phyloP scores from a whole-genome alignment of 371 early-diverging fungal genomes.

The Mucor lusitanicus region DNA sequence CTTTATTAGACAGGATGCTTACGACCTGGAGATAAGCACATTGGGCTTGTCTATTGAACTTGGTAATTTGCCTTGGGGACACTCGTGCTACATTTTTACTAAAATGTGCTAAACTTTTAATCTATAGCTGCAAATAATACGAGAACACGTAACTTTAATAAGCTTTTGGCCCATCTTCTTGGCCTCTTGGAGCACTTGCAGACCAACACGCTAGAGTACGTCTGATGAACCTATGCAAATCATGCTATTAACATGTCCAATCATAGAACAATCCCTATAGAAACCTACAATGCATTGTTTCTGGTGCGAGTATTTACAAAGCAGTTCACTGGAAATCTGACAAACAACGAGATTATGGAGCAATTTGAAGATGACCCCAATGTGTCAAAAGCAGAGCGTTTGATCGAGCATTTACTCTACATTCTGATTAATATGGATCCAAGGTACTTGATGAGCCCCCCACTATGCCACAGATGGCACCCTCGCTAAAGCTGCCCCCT shows the following conservation, averaged over 20 bases:
- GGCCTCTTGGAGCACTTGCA: conserved; percentile 58
- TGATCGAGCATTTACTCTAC: conserved; percentile 61
- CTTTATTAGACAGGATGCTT: conserved; percentile 64
- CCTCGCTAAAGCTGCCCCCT: not conserved
- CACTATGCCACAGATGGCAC: not conserved
- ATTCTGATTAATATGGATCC: conserved; percentile 65
- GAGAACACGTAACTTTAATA: conserved; percentile 69
- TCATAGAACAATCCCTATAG: conserved; percentile 38
- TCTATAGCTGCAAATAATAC: conserved; percentile 63
- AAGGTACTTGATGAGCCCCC: conserved; percentile 41
- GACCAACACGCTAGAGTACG: conserved; percentile 51
- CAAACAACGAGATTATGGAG: conserved; percentile 55
- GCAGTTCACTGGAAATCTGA: conserved; percentile 67
- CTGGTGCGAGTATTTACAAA: conserved; percentile 66
- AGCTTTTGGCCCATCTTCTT: conserved; percentile 60
- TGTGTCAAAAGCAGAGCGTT: conserved; percentile 46
- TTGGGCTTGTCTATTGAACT: conserved; percentile 66
- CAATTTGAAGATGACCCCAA: conserved; percentile 54
- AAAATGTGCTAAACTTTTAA: not conserved
- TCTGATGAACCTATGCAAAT: not conserved
- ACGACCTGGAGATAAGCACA: conserved; percentile 73
- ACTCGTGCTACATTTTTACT: not conserved
- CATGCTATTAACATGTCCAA: not conserved
- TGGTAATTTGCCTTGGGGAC: conserved; percentile 36
- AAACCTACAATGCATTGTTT: conserved; percentile 73